Evolutionary conservation across 768 basidiomycete genomes (phyloP).

Genomic region (Russula brevipes): DNA sequence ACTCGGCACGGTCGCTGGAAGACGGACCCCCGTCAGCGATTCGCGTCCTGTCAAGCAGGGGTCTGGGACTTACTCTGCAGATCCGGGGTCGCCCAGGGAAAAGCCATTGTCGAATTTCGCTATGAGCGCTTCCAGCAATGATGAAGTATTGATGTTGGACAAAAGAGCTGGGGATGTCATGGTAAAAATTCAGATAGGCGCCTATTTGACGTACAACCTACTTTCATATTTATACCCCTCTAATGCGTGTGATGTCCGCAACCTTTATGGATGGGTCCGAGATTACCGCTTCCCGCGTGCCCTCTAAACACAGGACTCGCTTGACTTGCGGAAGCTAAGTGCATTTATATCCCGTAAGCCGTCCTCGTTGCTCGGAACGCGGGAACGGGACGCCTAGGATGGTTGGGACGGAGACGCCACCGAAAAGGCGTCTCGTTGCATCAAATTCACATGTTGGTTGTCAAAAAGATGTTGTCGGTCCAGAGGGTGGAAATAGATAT

Average conservation of each 20-base stretch:
- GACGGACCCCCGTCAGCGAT: background rate
- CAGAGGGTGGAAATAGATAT: background rate
- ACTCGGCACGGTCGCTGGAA: constrained; percentile 1
- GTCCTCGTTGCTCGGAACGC: constrained; percentile 15
- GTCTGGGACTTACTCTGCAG: constrained; percentile 8
- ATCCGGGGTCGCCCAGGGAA: constrained; percentile 5
- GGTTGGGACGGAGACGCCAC: background rate
- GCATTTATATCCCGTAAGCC: constrained; percentile 17
- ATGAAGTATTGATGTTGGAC: constrained; percentile 13
- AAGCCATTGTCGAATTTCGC: constrained; percentile 17
- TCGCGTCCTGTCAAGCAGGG: background rate
- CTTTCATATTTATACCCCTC: constrained; percentile 21
- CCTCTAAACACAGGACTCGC: constrained; percentile 16
- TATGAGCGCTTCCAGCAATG: constrained; percentile 18
- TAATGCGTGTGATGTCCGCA: constrained; percentile 8
- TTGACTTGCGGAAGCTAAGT: constrained; percentile 14
- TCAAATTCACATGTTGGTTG: constrained; percentile 2
- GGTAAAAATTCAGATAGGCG: constrained; percentile 15
- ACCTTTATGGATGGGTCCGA: constrained; percentile 20
- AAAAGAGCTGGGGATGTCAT: constrained; percentile 19
- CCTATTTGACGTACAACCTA: constrained; percentile 11
- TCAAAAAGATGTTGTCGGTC: background rate
- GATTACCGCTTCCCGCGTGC: constrained; percentile 22
- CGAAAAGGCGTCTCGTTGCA: background rate
- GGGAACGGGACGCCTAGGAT: background rate